Conservation (phyloP, 2,329 filamentous ascomycete genomes). For the Daldinia sp. region DNA sequence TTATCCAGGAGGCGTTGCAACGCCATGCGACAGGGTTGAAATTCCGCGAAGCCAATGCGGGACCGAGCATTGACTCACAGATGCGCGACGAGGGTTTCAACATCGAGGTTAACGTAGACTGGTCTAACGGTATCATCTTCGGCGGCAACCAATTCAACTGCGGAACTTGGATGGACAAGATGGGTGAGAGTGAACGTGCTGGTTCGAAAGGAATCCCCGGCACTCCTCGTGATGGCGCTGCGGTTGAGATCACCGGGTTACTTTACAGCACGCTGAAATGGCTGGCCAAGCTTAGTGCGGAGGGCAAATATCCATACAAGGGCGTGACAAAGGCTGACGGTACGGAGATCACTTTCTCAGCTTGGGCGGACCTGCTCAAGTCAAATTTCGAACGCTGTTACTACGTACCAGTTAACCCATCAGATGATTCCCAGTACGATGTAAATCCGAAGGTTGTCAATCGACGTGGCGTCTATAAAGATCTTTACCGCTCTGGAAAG, state of each 20-base stretch:
- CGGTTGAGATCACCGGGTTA: conserved; percentile 93
- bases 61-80: conserved; percentile 86
- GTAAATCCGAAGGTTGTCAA: conserved; percentile 85
- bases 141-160: conserved; percentile 96
- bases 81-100: conserved; percentile 95
- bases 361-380: conserved; percentile 86
- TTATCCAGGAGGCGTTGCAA: conserved; percentile 94
- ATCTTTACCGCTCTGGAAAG: conserved; percentile 92
- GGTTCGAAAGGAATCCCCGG: conserved; percentile 93
- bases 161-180: conserved; percentile 99
- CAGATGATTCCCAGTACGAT: conserved; percentile 81
- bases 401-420: conserved; percentile 78
- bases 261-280: conserved; percentile 90
- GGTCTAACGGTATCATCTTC: conserved; percentile 90
- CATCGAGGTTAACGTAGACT: conserved; percentile 90
- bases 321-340: conserved; percentile 77
- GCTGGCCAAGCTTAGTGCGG: conserved; percentile 75
- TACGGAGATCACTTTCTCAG: conserved; percentile 72
- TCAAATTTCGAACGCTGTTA: conserved; percentile 92
- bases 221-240: conserved; percentile 95
- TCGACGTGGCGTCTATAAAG: conserved; percentile 97
- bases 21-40: conserved; percentile 90
- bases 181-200: conserved; percentile 96
- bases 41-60: conserved; percentile 95
- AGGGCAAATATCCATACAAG: conserved; percentile 78